phyloP scores from a whole-genome alignment of 2,329 filamentous ascomycete genomes.

The Alternaria angustiovoidea region DNA sequence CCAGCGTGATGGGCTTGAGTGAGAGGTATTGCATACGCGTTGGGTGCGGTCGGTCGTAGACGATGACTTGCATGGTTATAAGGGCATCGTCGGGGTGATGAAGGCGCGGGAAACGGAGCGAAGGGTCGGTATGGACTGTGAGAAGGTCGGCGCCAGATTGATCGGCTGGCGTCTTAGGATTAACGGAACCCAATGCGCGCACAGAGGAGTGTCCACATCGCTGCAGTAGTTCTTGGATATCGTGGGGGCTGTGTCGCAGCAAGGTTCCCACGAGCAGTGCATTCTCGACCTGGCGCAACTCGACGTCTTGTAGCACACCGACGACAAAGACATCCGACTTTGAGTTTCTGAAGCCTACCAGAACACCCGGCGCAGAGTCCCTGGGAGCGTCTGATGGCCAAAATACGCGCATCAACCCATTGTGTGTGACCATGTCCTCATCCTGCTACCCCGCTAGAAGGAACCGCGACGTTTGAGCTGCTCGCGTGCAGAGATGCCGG shows the following conservation, averaged over 20 bases:
- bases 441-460: slow-evolving; percentile 70
- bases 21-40: slow-evolving; percentile 96
- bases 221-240: slow-evolving; percentile 80
- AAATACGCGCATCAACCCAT: slow-evolving; percentile 97
- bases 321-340: slow-evolving; percentile 89
- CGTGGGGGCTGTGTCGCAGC: slow-evolving; percentile 81
- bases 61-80: slow-evolving; percentile 82
- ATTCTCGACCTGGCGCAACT: slow-evolving; percentile 75
- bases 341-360: slow-evolving; percentile 96
- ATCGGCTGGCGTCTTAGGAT: slow-evolving; percentile 62
- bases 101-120: slow-evolving; percentile 71
- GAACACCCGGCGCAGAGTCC: slow-evolving; percentile 78
- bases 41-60: slow-evolving; percentile 87
- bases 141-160: slow-evolving; percentile 73
- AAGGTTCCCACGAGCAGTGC: slow-evolving; percentile 85
- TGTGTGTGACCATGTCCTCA: slow-evolving; percentile 70
- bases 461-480: slow-evolving; percentile 93
- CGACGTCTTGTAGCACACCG: slow-evolving; percentile 86
- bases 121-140: slow-evolving; percentile 63
- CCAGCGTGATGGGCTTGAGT: slow-evolving; percentile 84
- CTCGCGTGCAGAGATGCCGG: slow-evolving; percentile 92
- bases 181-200: slow-evolving; percentile 85
- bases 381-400: slow-evolving; percentile 89
- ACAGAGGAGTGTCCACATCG: slow-evolving; percentile 84
- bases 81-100: slow-evolving; percentile 71